phyloP scores from a whole-genome alignment of 148 eudicot species.

The Rhododendron molle region DNA sequence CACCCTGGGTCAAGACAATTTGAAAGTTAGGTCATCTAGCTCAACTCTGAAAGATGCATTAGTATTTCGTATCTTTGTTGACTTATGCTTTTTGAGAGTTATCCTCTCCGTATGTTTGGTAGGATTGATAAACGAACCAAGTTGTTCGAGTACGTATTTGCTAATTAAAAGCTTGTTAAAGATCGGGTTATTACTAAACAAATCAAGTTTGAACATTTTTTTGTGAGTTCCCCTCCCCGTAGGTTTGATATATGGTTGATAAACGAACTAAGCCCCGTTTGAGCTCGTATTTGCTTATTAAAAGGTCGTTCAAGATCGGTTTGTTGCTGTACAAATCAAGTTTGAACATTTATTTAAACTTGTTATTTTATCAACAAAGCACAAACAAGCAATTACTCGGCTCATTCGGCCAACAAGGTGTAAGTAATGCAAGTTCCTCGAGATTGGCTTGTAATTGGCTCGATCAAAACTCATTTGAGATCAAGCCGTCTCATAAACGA shows the following conservation, averaged over 20 bases:
- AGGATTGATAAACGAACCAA: too few relatives aligned
- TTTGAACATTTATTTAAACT: too few relatives aligned
- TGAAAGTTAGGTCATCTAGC: background rate
- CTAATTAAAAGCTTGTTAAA: background rate
- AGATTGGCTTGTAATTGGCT: background rate
- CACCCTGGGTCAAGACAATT: constrained; percentile 26
- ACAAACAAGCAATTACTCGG: background rate
- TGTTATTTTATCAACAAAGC: background rate
- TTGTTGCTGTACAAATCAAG: background rate
- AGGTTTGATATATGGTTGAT: background rate
- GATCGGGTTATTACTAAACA: background rate
- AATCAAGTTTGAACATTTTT: background rate
- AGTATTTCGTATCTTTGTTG: background rate
- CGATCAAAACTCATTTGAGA: background rate
- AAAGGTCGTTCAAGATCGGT: background rate
- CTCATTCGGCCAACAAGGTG: background rate
- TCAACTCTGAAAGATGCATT: background rate
- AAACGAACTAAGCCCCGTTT: background rate
- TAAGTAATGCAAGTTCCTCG: background rate
- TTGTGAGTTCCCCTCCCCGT: background rate
- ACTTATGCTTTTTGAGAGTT: background rate
- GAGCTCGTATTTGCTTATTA: too few relatives aligned
- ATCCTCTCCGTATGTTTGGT: background rate
- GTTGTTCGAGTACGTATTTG: too few relatives aligned
- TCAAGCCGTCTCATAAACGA: background rate